Evolutionary conservation across 345 rosid genomes (phyloP).

Genomic region (Cardiospermum halicacabum): DNA sequence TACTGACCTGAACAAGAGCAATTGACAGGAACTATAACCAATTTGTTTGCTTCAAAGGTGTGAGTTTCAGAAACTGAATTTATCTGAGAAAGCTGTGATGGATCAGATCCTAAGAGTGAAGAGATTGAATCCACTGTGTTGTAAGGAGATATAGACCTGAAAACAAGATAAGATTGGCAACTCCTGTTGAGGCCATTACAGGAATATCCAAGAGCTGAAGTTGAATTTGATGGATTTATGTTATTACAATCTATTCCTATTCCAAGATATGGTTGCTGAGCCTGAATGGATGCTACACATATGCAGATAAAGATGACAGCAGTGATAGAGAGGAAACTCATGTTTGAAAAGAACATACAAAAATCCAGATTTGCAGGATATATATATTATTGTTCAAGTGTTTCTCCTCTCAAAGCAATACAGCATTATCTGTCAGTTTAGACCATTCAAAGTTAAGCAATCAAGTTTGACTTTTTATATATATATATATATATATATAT

Average conservation of each 20-base stretch:
- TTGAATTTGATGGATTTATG: conserved; percentile 20
- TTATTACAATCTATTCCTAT: conserved; percentile 30
- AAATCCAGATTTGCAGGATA: background rate
- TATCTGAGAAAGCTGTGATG: conserved; percentile 39
- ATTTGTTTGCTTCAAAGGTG: conserved; percentile 32
- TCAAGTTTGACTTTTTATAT: too few species aligned
- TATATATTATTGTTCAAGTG: too few species aligned
- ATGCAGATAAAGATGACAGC: conserved; percentile 10
- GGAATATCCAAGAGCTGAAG: conserved; percentile 62
- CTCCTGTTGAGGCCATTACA: conserved; percentile 62
- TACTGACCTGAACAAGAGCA: conserved; percentile 62
- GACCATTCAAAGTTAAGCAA: too few species aligned
- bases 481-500: too few species aligned
- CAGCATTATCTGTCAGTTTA: too few species aligned
- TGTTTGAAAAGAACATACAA: conserved; percentile 1
- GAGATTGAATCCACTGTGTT: conserved; percentile 48
- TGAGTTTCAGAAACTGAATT: conserved; percentile 39
- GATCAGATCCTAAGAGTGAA: conserved; percentile 37
- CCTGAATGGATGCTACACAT: conserved; percentile 24
- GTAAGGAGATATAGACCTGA: conserved; percentile 58
- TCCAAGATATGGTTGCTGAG: conserved; percentile 71
- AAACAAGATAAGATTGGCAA: conserved; percentile 55
- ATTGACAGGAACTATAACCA: conserved; percentile 60
- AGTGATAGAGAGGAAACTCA: conserved; percentile 21
- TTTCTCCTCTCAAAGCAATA: background rate